Percentiles rank a stretch among this genome's conserved stretches.
Evolutionary conservation across 176 grass and related monocot genomes (phyloP).

Genomic region (Phoenix dactylifera): DNA sequence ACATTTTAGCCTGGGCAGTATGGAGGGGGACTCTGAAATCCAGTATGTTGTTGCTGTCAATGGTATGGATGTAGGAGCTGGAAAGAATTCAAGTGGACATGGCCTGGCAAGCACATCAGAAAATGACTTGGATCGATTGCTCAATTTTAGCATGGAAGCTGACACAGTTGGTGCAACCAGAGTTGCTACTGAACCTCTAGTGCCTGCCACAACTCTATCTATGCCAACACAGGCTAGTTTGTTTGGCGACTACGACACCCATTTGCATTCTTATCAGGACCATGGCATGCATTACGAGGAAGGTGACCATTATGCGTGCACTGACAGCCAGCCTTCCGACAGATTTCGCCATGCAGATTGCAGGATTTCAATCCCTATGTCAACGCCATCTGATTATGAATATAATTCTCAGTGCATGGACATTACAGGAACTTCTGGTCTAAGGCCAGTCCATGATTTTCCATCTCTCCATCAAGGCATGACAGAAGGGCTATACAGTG

Average conservation of each 20-base stretch:
- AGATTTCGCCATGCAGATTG: slow-evolving; percentile 27
- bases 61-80: slow-evolving; percentile 48
- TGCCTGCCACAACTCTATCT: slow-evolving; percentile 25
- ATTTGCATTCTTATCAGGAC: slow-evolving; percentile 33
- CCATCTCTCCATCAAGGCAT: slow-evolving; percentile 37
- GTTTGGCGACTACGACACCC: slow-evolving; percentile 32
- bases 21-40: slow-evolving; percentile 75
- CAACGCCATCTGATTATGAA: slow-evolving; percentile 47
- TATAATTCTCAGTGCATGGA: slow-evolving; percentile 42
- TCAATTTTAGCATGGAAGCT: slow-evolving; percentile 53
- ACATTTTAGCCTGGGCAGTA: slow-evolving; percentile 64
- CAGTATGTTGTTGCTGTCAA: slow-evolving; percentile 94
- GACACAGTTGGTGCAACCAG: slow-evolving; percentile 29
- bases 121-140: slow-evolving; percentile 55
- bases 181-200: slow-evolving; percentile 17
- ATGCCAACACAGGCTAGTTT: slow-evolving; percentile 10
- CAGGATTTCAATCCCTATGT: slow-evolving; percentile 49
- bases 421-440: slow-evolving; percentile 32
- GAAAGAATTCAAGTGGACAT: slow-evolving; percentile 43
- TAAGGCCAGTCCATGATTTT: slow-evolving; percentile 28
- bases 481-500: slow-evolving; percentile 8
- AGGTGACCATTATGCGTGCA: slow-evolving; percentile 25
- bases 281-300: slow-evolving; percentile 38
- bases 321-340: slow-evolving; percentile 24
- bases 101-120: slow-evolving; percentile 40